A percentile compares a stretch with the other conserved stretches of the same genome.
Conservation (phyloP, 176 grass and related monocot genomes). For the Tillandsia fasciculata region DNA sequence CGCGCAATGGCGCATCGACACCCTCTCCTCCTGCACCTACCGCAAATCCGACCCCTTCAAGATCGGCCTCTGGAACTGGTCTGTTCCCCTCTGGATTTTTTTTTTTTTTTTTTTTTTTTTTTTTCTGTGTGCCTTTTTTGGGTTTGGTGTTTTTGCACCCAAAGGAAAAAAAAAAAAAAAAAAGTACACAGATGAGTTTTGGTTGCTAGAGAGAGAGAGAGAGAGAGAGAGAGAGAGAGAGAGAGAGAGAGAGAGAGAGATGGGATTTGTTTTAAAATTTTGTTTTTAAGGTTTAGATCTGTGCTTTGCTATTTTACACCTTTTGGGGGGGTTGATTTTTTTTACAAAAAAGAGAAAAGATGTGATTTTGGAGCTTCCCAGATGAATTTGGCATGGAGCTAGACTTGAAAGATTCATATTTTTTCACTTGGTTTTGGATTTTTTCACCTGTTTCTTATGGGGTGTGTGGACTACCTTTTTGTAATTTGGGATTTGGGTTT, state of each 20-base stretch:
- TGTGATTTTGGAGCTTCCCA: conserved; percentile 7
- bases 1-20: conserved; percentile 88
- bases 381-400: background rate
- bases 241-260: no score
- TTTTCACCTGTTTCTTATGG: no score
- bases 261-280: background rate
- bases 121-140: background rate
- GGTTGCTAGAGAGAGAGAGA: no score
- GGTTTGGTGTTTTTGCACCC: background rate
- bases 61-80: conserved; percentile 98
- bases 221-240: no score
- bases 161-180: background rate
- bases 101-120: no score
- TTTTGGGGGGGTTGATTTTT: background rate
- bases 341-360: background rate
- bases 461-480: no score
- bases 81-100: background rate
- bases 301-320: background rate
- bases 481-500: no score
- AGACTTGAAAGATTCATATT: no score
- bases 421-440: no score
- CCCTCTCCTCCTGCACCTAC: conserved; percentile 60
- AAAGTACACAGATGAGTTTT: no score
- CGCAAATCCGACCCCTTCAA: conserved; percentile 88
- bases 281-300: background rate